Evolutionary conservation across 257 asterid species (phyloP), one percentile per base, ranked within the genome.

Genomic region (Solanum boliviense): DNA sequence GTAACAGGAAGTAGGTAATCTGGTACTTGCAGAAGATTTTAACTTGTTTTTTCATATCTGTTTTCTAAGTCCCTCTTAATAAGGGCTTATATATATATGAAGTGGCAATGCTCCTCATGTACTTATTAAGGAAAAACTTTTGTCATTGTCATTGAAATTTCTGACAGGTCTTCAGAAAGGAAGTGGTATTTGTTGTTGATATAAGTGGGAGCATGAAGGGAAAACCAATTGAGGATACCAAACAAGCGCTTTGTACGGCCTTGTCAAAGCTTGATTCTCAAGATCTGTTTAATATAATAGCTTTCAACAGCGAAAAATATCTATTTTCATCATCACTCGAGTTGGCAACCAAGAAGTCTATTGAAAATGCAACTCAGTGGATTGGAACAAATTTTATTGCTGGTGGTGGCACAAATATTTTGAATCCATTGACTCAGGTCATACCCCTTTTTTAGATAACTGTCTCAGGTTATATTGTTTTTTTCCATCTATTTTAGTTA

Each of bases 131-230:
- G n/a, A n/a, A n/a, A n/a, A 8, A 3, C 4, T 25, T 31, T 46
- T 1, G 25, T 81, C 65, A 46, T 46, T 46, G 67, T 79, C 67
- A 79, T 44, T 79, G 62, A 79, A 79, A 79, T 86, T 62, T 68
- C 32, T 87, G 74, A 87, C 21, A 92, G 94, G 91, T 90, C 58
- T 92, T 92, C 88, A 88, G 86, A 87, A 92, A 89, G 85, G 93
- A 90, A 75, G 87, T 92, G 88, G 88, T 90, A 16, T 92, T 90
- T 87, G 92, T 89, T 72, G 89, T 92, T 88, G 94, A 92, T 89
- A 90, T 90, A 85, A 92, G 94, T 87, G 92, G 93, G 81, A 92
- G 94, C 91, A 92, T 92, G 94, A 83, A 75, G 62, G 93, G 92
- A 75, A 85, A 85, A 68, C 90, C 91, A 13, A 88, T 92, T 60